Evolutionary conservation across 2,329 filamentous ascomycete genomes (phyloP).

Genomic region (Ophiocordyceps robertsii): DNA sequence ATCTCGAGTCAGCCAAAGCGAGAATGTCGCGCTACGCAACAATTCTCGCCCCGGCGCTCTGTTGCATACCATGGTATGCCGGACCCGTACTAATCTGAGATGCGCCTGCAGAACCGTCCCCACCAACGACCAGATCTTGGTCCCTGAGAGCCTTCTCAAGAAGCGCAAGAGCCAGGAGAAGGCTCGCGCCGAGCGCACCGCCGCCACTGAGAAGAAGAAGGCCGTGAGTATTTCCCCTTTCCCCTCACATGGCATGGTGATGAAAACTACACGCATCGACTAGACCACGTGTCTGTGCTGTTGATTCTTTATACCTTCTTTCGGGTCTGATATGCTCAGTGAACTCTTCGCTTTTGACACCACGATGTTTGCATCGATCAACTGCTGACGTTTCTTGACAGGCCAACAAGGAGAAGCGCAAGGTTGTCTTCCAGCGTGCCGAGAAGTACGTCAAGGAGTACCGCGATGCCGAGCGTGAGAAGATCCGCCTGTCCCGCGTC

Average conservation of each 20-base stretch:
- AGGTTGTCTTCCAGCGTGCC: constrained; percentile 98
- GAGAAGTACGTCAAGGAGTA: constrained; percentile 99
- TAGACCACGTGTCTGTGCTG: constrained; percentile 89
- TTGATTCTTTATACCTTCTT: constrained; percentile 90
- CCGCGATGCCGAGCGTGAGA: constrained; percentile 95
- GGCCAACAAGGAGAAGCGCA: constrained; percentile 98
- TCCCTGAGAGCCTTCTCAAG: constrained; percentile 99
- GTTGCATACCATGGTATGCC: constrained; percentile 47
- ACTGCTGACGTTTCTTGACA: constrained; percentile 32
- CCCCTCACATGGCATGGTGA: constrained; percentile 45
- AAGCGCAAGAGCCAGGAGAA: constrained; percentile 99
- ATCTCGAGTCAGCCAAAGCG: constrained; percentile 78
- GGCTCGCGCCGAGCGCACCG: constrained; percentile 78
- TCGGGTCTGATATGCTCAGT: constrained; percentile 72
- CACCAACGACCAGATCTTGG: constrained; percentile 88
- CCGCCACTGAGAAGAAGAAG: constrained; percentile 76
- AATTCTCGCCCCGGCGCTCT: constrained; percentile 82
- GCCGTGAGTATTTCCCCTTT: constrained; percentile 54
- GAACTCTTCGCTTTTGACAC: constrained; percentile 9
- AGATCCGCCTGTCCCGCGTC: constrained; percentile 80
- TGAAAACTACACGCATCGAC: constrained; percentile 81
- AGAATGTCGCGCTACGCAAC: constrained; percentile 88
- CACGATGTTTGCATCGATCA: constrained; percentile 4
- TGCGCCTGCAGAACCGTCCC: constrained; percentile 61
- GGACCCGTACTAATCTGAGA: constrained; percentile 69